Base-by-base conservation (phyloP, 2,329 filamentous ascomycete genomes). In the Chaetomium sp. region DNA sequence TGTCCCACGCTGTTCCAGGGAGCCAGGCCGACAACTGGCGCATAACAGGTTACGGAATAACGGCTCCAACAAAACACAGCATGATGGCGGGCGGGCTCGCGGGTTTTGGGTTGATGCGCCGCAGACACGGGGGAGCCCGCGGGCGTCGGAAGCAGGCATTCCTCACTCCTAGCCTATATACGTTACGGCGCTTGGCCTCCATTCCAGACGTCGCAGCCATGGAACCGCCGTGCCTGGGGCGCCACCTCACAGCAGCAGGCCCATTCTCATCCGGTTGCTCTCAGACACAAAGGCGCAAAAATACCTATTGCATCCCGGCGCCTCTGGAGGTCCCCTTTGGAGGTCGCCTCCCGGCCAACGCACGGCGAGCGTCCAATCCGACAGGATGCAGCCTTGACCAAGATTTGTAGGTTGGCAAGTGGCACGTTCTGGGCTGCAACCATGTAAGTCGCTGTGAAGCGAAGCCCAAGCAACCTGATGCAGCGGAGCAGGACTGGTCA, bases 81-180 rank as follows among this genome's bases (percentile, higher is more conserved):
- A 64, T 56, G 35, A 60, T 60, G 38, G 55, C 38, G n/a, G n/a
- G 38, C n/a, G 31, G 29, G n/a, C 7, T 50, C 38, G 38, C n/a
- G 31, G 29, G n/a, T 13, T 50, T 49, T 45, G 38, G 38, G 60
- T 56, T 53, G 33, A 59, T 51, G 35, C 25, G 38, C 23, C 50
- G 62, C 60, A 59, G 56, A 63, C 38, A 59, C 6, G 29, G 47
- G 57, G 58, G 58, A 67, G 57, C 54, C 55, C 38, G 38, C 13
- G 38, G 38, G 38, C 38, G 38, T 60, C 68, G 68, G 68, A 68
- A 68, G 66, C 64, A 58, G 62, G 50, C 16, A 67, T 65, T 65
- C 58, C 66, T 66, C 19, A 62, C 65, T 64, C 68, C 64, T 57
- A 68, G 66, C 60, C 64, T 68, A 68, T 68, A 67, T 65, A 63